A percentile compares a stretch with the other conserved stretches of the same genome.
phyloP scores from a whole-genome alignment of 371 early-diverging fungal species.

The Mucor velutinosus region DNA sequence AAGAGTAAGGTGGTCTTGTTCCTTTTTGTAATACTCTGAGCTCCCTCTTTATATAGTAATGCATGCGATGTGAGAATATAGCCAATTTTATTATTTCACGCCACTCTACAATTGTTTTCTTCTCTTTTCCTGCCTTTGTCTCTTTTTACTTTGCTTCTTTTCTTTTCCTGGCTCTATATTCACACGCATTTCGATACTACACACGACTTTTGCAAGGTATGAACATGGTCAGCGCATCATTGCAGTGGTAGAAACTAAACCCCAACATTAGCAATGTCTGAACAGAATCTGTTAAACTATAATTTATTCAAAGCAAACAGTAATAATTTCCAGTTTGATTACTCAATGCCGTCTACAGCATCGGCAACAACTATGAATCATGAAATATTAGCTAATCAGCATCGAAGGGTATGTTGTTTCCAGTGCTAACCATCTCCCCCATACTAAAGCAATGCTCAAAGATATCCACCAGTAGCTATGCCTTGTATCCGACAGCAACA shows the following conservation, averaged over 20 bases:
- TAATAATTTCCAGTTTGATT: conserved; percentile 9
- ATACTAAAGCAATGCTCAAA: neutral
- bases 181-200: neutral
- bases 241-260: no score
- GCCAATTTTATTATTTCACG: conserved; percentile 10
- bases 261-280: conserved; percentile 11
- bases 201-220: neutral
- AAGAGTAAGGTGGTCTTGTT: neutral
- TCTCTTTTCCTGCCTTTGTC: neutral
- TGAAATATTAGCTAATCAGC: neutral
- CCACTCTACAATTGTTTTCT: conserved; percentile 17
- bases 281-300: conserved; percentile 16
- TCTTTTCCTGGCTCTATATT: conserved; percentile 1
- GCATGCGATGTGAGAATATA: conserved; percentile 17
- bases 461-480: neutral
- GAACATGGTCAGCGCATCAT: neutral
- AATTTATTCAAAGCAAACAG: conserved; percentile 10
- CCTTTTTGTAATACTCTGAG: neutral
- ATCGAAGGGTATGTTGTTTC: conserved; percentile 11
- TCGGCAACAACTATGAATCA: neutral
- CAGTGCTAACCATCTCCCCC: no score
- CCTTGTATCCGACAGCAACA: neutral
- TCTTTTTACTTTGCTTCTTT: neutral
- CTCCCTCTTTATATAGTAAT: conserved; percentile 17
- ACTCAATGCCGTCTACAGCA: neutral